Evolutionary conservation across 805 yeast genomes (phyloP).

Genomic region (Wickerhamiella vanderwaltii): DNA sequence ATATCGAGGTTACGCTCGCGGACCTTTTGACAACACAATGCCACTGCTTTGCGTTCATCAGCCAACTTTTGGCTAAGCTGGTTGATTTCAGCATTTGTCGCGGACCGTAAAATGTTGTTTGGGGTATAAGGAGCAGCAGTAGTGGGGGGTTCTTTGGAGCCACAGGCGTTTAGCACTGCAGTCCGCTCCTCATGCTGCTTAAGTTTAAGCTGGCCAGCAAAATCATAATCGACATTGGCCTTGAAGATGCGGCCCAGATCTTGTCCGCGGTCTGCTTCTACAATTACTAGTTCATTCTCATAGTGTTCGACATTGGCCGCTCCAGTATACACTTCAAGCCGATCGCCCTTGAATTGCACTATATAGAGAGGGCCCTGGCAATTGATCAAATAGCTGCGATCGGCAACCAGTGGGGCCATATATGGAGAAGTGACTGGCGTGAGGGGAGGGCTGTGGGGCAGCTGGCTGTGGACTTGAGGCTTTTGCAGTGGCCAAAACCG

Average conservation of each 20-base stretch:
- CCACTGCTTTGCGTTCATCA: constrained; percentile 60
- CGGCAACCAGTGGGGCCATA: background rate
- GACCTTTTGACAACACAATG: constrained; percentile 48
- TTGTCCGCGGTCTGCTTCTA: constrained; percentile 72
- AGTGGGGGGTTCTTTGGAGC: constrained; percentile 31
- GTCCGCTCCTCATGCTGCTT: constrained; percentile 62
- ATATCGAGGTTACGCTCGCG: constrained; percentile 38
- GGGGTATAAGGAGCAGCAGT: constrained; percentile 40
- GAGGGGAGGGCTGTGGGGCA: constrained; percentile 9
- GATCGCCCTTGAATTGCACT: constrained; percentile 66
- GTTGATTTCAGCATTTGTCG: constrained; percentile 47
- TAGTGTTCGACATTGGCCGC: constrained; percentile 32
- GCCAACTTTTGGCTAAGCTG: constrained; percentile 46
- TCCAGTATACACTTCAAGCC: constrained; percentile 64
- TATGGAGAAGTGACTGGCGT: too few relatives aligned
- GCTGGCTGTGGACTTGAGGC: constrained; percentile 2
- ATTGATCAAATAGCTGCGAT: constrained; percentile 8
- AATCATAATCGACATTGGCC: constrained; percentile 46
- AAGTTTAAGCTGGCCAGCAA: constrained; percentile 54
- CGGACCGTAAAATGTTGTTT: constrained; percentile 52
- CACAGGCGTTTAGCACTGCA: constrained; percentile 40
- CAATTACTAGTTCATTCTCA: constrained; percentile 60
- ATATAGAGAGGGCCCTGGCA: constrained; percentile 35
- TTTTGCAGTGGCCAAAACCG: constrained; percentile 5
- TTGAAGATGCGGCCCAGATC: constrained; percentile 60